These are phyloP conservation scores for Heterobasidion irregulare DNA, from an alignment of 1,284 basidiomycete genomes.

Conservation along the genomic window DNA sequence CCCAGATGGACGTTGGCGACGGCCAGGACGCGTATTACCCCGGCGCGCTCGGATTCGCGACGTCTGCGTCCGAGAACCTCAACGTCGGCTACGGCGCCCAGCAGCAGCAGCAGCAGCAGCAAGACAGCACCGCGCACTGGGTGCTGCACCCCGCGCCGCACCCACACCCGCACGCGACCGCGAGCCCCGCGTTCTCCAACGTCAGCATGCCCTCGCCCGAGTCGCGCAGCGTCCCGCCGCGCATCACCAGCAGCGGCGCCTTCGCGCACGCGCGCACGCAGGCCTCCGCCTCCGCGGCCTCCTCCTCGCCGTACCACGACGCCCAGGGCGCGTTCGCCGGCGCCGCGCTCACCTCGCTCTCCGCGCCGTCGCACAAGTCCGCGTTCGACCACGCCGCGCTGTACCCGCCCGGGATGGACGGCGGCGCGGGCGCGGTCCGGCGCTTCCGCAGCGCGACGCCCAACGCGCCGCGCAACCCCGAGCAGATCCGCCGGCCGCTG, in stretches of 20 bases:
- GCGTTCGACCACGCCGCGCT: slow-evolving; percentile 51
- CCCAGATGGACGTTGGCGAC: background rate
- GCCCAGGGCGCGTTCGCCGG: background rate
- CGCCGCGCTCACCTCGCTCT: slow-evolving; percentile 26
- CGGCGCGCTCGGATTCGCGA: background rate
- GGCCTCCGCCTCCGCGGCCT: background rate
- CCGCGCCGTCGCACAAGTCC: slow-evolving; percentile 60
- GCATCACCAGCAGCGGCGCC: slow-evolving; percentile 5
- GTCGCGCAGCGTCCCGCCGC: slow-evolving; percentile 2
- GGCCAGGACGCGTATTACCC: background rate
- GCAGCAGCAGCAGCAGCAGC: background rate
- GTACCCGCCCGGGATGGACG: slow-evolving; percentile 33
- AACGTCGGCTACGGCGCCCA: background rate
- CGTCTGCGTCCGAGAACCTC: background rate
- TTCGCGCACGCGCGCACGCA: background rate
- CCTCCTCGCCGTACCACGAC: background rate
- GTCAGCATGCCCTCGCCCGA: slow-evolving; percentile 1
- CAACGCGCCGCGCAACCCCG: slow-evolving; percentile 39
- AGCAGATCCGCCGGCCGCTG: slow-evolving; percentile 38
- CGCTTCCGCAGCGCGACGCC: slow-evolving; percentile 72
- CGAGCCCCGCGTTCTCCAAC: slow-evolving; percentile 9
- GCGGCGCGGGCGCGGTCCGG: slow-evolving; percentile 15
- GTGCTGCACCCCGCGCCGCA: slow-evolving; percentile 4
- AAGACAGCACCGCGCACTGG: background rate
- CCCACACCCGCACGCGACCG: background rate